Conservation (phyloP, 805 yeast species). For the Suhomyces faveliae region DNA sequence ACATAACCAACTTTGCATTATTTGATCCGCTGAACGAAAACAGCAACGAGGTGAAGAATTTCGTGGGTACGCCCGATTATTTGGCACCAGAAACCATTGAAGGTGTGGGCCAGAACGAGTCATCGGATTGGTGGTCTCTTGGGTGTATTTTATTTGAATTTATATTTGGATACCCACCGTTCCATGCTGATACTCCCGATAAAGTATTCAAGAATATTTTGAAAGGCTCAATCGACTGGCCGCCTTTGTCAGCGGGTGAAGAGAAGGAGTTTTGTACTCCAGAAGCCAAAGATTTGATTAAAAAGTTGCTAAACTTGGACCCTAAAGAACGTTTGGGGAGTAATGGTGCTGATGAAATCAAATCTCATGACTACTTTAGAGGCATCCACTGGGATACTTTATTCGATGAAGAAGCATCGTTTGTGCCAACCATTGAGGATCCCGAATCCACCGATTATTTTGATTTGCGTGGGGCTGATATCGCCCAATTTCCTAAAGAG, state of each 20-base stretch:
- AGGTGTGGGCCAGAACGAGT: conserved; percentile 78
- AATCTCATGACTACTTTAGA: conserved; percentile 71
- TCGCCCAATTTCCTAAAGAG: conserved; percentile 57
- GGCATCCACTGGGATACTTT: conserved; percentile 73
- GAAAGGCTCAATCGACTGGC: conserved; percentile 80
- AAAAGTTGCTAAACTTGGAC: conserved; percentile 57
- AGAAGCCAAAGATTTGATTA: conserved; percentile 73
- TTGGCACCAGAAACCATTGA: conserved; percentile 93
- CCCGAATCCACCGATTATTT: conserved; percentile 92
- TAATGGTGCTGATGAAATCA: conserved; percentile 79
- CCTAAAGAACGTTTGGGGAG: conserved; percentile 70
- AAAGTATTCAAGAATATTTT: conserved; percentile 80
- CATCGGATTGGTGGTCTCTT: conserved; percentile 98
- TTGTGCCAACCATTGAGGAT: conserved; percentile 73
- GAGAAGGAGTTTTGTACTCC: conserved; percentile 52
- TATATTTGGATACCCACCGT: conserved; percentile 91
- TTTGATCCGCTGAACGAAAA: conserved; percentile 68
- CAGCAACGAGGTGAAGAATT: conserved; percentile 49
- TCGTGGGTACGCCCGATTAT: conserved; percentile 98
- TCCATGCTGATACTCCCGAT: conserved; percentile 78
- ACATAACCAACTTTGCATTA: conserved; percentile 50
- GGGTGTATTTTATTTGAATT: conserved; percentile 95
- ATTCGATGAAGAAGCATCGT: conserved; percentile 71
- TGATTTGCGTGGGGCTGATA: conserved; percentile 83
- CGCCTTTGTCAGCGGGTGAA: conserved; percentile 57